phyloP scores from a whole-genome alignment of 208 protist genomes.

The Naegleria fowleri region DNA sequence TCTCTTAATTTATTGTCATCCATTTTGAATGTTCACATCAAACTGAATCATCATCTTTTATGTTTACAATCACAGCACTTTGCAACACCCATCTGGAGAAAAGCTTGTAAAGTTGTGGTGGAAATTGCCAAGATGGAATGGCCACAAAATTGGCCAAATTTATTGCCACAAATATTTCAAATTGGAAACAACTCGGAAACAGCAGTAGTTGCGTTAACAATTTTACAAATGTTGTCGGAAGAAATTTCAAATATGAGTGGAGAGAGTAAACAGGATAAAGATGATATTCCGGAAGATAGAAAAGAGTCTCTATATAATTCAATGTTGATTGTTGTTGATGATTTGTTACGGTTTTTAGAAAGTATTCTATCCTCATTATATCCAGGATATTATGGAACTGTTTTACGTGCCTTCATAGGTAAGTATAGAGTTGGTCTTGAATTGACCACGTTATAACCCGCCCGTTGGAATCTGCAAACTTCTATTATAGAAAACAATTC shows the following conservation, averaged over 20 bases:
- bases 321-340: not conserved
- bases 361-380: not conserved
- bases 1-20: too few relatives aligned
- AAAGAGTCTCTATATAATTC: not conserved
- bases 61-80: too few relatives aligned
- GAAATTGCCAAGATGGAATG: slow-evolving; percentile 18
- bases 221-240: slow-evolving; percentile 12
- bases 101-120: slow-evolving; percentile 18
- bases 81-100: not conserved
- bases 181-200: not conserved
- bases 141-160: not conserved
- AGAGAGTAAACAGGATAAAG: not conserved
- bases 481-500: not conserved
- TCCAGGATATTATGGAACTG: not conserved
- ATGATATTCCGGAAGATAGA: not conserved
- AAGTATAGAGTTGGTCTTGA: too few relatives aligned
- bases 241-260: slow-evolving; percentile 1
- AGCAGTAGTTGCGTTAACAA: not conserved
- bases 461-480: not conserved
- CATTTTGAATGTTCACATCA: too few relatives aligned
- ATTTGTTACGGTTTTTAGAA: not conserved
- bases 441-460: too few relatives aligned
- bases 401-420: not conserved
- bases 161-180: not conserved
- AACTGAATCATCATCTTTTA: too few relatives aligned